Conservation (phyloP, 2,329 filamentous ascomycete genomes). For the Xylaria sp. region DNA sequence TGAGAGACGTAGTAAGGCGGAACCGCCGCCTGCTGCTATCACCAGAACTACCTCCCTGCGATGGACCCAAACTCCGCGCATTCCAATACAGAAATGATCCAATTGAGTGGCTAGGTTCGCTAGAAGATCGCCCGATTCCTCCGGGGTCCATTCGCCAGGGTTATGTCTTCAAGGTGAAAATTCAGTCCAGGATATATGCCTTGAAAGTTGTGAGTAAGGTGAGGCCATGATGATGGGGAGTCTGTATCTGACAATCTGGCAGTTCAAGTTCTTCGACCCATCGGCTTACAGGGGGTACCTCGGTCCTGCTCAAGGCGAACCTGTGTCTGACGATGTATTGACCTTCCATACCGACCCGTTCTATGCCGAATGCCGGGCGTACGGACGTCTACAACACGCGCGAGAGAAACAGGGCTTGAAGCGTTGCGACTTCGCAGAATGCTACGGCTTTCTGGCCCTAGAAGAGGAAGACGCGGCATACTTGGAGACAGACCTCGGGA, state of each 20-base stretch:
- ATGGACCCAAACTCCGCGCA: neutral
- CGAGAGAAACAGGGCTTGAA: conserved; percentile 1
- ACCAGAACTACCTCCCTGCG: neutral
- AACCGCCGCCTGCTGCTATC: neutral
- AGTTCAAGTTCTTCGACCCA: conserved; percentile 16
- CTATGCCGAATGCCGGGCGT: conserved; percentile 10
- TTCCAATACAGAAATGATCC: conserved; percentile 3
- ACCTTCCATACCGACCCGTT: conserved; percentile 5
- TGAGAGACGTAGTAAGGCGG: no score
- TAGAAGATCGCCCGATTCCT: neutral
- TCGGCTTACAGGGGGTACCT: neutral
- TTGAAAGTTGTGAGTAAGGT: neutral
- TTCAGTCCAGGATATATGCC: neutral
- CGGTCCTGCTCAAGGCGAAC: neutral
- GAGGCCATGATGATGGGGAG: neutral
- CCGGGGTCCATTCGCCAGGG: neutral
- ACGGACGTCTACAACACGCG: neutral
- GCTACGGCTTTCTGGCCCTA: conserved; percentile 2
- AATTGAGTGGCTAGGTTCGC: conserved; percentile 1
- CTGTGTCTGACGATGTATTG: neutral
- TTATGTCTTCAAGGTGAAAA: conserved; percentile 12
- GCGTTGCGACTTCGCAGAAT: neutral
- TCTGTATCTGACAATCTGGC: neutral
- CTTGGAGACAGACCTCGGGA: neutral
- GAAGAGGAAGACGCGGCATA: neutral